These are phyloP conservation scores for Metschnikowia reukaufii DNA, from an alignment of 805 yeast genomes.

Conservation along the genomic window DNA sequence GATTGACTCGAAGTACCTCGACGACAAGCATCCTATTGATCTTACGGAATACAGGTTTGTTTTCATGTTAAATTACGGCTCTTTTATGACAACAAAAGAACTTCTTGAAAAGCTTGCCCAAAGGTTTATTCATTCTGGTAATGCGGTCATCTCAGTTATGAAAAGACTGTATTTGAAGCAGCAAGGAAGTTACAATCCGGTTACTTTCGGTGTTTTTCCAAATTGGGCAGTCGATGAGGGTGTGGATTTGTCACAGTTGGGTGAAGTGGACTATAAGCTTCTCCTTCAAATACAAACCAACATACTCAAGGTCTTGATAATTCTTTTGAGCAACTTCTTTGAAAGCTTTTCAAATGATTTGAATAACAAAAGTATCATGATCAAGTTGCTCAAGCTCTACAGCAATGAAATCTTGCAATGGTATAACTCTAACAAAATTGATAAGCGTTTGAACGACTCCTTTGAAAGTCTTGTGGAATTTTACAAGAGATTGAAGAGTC, in stretches of 20 bases:
- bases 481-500: slow-evolving; percentile 65
- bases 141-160: slow-evolving; percentile 46
- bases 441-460: slow-evolving; percentile 31
- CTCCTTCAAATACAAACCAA: slow-evolving; percentile 81
- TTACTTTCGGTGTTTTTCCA: slow-evolving; percentile 42
- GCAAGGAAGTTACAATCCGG: slow-evolving; percentile 13
- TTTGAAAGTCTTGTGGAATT: slow-evolving; percentile 44
- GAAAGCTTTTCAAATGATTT: slow-evolving; percentile 72
- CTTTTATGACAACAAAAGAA: slow-evolving; percentile 41
- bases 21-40: slow-evolving; percentile 33
- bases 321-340: slow-evolving; percentile 71
- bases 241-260: slow-evolving; percentile 39
- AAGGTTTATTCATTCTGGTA: slow-evolving; percentile 43
- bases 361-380: slow-evolving; percentile 55
- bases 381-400: slow-evolving; percentile 63
- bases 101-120: slow-evolving; percentile 41
- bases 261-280: slow-evolving; percentile 60
- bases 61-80: slow-evolving; percentile 41
- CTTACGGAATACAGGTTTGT: slow-evolving; percentile 43
- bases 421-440: slow-evolving; percentile 45
- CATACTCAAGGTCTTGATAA: slow-evolving; percentile 69
- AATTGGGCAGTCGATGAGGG: slow-evolving; percentile 53
- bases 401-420: slow-evolving; percentile 62
- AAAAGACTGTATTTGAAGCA: slow-evolving; percentile 27
- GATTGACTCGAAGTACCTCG: slow-evolving; percentile 62